Evolutionary conservation across 148 eudicot species (phyloP).

Genomic region (Cornus florida): DNA sequence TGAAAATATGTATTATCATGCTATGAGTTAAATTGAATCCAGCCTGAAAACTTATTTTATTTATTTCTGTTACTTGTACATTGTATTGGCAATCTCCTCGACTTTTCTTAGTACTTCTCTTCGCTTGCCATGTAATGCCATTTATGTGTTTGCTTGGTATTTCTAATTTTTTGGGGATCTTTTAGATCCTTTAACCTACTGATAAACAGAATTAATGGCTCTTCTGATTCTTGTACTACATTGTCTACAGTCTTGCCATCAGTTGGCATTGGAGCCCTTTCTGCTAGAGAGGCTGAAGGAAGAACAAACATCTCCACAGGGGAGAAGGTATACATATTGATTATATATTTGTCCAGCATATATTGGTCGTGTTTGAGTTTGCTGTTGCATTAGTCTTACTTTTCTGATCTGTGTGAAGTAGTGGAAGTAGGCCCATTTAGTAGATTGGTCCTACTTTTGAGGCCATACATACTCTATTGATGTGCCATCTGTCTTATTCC

Average conservation of each 20-base stretch:
- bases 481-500: neutral
- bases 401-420: neutral
- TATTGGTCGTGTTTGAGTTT: neutral
- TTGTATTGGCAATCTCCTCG: too few species aligned
- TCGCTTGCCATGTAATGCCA: neutral
- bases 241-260: conserved; percentile 76
- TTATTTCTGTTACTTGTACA: too few species aligned
- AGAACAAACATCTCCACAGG: conserved; percentile 65
- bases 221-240: conserved; percentile 9
- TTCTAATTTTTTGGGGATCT: neutral
- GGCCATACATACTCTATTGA: neutral
- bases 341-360: neutral
- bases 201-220: conserved; percentile 7
- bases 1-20: too few species aligned
- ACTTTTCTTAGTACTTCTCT: too few species aligned
- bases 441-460: neutral
- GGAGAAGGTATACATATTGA: conserved; percentile 59
- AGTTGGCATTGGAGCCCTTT: conserved; percentile 89
- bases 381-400: neutral
- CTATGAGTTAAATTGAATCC: too few species aligned
- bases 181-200: neutral
- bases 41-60: too few species aligned
- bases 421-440: neutral
- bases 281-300: conserved; percentile 96
- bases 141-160: neutral